Conservation (phyloP, 2,329 filamentous ascomycete genomes). For the Mycocentrospora acerina region DNA sequence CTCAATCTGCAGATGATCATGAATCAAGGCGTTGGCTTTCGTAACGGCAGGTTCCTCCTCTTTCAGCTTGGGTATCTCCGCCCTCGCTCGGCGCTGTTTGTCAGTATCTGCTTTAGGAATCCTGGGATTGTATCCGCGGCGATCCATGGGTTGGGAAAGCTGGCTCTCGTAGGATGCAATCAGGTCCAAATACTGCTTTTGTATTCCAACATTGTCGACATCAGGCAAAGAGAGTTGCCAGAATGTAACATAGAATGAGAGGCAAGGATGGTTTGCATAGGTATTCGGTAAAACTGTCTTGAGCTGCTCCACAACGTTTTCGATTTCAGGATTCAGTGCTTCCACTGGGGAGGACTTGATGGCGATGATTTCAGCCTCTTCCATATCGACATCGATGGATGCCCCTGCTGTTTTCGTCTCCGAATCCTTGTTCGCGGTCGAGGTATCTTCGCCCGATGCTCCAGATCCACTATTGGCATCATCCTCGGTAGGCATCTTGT, state of each 20-base stretch:
- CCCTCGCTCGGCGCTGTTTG: conserved; percentile 70
- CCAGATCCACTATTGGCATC: conserved; percentile 1
- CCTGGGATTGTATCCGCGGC: conserved; percentile 61
- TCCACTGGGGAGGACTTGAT: conserved; percentile 1
- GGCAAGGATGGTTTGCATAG: conserved; percentile 69
- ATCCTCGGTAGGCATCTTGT: conserved; percentile 13
- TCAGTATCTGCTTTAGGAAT: conserved; percentile 55
- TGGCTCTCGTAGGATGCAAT: conserved; percentile 49
- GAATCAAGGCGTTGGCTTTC: conserved; percentile 50
- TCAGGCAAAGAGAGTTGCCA: conserved; percentile 89
- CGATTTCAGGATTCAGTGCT: conserved; percentile 67
- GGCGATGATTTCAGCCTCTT: conserved; percentile 23
- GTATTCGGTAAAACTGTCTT: conserved; percentile 61
- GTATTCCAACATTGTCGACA: conserved; percentile 60
- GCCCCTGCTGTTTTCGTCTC: conserved; percentile 3
- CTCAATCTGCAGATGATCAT: conserved; percentile 68
- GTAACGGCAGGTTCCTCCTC: conserved; percentile 57
- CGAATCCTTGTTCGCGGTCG: background rate
- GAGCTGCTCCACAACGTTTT: conserved; percentile 71
- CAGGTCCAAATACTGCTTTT: conserved; percentile 76
- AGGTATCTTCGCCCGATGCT: conserved; percentile 5
- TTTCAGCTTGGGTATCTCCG: conserved; percentile 62
- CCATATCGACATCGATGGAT: conserved; percentile 43
- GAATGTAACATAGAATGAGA: conserved; percentile 85
- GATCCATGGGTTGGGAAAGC: conserved; percentile 53